Percentiles rank a stretch among this genome's conserved stretches.
Conservation (phyloP, 176 grass and related monocot species). For the Themeda triandra region DNA sequence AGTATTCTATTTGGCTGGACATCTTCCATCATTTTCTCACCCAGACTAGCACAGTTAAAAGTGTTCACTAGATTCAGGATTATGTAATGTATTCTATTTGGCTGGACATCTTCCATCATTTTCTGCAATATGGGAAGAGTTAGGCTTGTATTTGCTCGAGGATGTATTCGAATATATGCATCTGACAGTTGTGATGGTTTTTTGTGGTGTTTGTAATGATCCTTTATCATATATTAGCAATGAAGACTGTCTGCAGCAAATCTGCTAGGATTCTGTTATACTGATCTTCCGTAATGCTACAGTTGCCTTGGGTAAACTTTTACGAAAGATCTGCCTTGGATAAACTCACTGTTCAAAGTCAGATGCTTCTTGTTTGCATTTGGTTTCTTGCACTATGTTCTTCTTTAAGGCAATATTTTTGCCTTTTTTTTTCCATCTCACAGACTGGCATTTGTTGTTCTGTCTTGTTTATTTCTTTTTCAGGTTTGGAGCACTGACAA, state of each 20-base stretch:
- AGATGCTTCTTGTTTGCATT: background rate
- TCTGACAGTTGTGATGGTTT: background rate
- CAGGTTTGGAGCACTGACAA: background rate
- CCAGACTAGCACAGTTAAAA: background rate
- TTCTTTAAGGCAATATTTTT: background rate
- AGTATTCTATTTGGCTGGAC: background rate
- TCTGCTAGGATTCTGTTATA: background rate
- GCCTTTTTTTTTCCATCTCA: background rate
- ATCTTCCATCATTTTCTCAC: background rate
- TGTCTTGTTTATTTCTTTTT: background rate
- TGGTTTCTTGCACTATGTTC: background rate
- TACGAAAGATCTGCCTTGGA: background rate
- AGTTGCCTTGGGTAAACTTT: background rate
- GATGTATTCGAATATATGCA: background rate
- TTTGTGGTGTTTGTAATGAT: background rate
- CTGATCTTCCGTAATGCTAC: background rate
- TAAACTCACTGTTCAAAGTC: background rate
- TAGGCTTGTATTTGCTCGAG: background rate
- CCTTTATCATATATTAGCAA: background rate
- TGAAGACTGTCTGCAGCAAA: background rate
- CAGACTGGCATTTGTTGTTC: background rate
- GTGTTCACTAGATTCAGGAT: background rate
- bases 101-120: background rate
- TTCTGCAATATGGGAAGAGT: background rate
- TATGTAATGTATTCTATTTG: background rate